These are phyloP conservation scores for Moesziomyces globuligerus DNA, from an alignment of 1,284 basidiomycete genomes.

Conservation along the genomic window DNA sequence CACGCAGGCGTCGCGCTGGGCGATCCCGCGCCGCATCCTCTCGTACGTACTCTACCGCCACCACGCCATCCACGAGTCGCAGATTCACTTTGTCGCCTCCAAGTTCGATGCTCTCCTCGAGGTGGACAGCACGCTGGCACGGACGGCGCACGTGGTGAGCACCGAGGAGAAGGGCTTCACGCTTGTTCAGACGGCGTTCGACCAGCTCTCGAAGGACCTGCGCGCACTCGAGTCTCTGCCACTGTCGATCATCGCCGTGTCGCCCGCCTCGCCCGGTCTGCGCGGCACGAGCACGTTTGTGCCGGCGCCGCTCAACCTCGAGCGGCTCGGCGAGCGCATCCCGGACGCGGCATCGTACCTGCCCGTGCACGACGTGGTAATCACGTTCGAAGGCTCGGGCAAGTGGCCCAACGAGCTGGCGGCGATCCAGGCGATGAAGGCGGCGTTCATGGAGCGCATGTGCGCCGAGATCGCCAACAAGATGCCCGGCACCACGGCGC, in stretches of 20 bases:
- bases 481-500: constrained; percentile 68
- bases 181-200: constrained; percentile 81
- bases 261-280: constrained; percentile 75
- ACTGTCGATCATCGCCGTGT: constrained; percentile 79
- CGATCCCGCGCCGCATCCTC: constrained; percentile 81
- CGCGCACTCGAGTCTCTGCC: constrained; percentile 81
- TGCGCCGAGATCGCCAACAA: constrained; percentile 49
- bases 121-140: constrained; percentile 53
- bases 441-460: constrained; percentile 75
- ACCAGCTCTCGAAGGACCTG: constrained; percentile 79
- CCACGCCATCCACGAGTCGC: constrained; percentile 73
- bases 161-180: constrained; percentile 73
- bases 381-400: constrained; percentile 77
- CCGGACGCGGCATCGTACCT: constrained; percentile 64
- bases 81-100: constrained; percentile 72
- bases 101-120: constrained; percentile 76
- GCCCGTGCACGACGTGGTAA: constrained; percentile 71
- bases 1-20: constrained; percentile 70
- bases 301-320: constrained; percentile 72
- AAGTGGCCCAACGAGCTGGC: constrained; percentile 94
- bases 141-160: constrained; percentile 65
- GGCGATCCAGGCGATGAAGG: constrained; percentile 93
- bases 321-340: constrained; percentile 58
- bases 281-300: constrained; percentile 85
- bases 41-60: constrained; percentile 80